These are phyloP conservation scores for Ceratobasidium sp. DNA, from an alignment of 1,284 basidiomycete species.

Conservation along the genomic window DNA sequence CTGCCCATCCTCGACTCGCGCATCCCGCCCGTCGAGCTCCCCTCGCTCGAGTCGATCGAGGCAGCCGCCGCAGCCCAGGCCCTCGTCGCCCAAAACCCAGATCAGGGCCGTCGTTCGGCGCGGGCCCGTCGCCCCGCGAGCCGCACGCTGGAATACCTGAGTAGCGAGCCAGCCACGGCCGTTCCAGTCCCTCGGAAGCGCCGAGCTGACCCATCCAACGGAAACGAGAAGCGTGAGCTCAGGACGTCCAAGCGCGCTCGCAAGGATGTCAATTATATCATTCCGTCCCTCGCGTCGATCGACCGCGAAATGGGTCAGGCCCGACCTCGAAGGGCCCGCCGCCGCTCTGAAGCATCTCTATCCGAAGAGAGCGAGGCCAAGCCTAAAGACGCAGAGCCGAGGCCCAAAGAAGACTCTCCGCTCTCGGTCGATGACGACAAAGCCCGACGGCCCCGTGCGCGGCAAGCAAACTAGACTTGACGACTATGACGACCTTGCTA, in stretches of 20 bases:
- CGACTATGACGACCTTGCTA: constrained; percentile 8
- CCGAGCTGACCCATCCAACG: constrained; percentile 25
- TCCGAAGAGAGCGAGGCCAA: constrained; percentile 10
- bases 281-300: constrained; percentile 30
- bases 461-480: constrained; percentile 20
- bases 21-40: constrained; percentile 30
- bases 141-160: constrained; percentile 41
- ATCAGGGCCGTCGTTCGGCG: constrained; percentile 22
- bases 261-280: constrained; percentile 41
- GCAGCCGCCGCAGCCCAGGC: constrained; percentile 25
- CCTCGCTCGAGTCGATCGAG: constrained; percentile 33
- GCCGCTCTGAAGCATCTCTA: constrained; percentile 2
- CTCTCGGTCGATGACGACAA: constrained; percentile 19
- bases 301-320: constrained; percentile 20
- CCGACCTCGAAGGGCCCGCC: not conserved
- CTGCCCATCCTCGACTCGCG: constrained; percentile 40
- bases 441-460: not conserved
- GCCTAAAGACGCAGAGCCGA: not conserved
- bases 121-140: constrained; percentile 37
- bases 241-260: constrained; percentile 27
- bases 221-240: constrained; percentile 20
- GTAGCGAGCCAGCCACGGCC: constrained; percentile 8
- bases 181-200: constrained; percentile 27
- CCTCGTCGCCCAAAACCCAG: not conserved
- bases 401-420: constrained; percentile 17